Evolutionary conservation across 2,329 filamentous ascomycete genomes (phyloP).

Genomic region (Cordyceps tenuipes): DNA sequence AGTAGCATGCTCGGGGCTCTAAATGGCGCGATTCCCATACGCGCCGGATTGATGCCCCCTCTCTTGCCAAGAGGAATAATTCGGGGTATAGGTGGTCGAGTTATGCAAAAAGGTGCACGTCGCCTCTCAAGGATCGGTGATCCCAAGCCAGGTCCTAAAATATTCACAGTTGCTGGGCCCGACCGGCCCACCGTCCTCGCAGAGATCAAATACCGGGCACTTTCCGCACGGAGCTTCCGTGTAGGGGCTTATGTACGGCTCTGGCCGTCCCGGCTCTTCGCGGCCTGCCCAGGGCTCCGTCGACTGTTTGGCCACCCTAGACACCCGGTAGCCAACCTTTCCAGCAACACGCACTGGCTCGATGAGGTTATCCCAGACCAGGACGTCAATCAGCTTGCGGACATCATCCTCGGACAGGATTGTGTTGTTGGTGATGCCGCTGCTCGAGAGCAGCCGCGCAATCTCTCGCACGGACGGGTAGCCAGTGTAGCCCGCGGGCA

Average conservation of each 20-base stretch:
- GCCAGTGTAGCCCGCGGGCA: conserved; percentile 58
- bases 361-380: conserved; percentile 80
- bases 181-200: conserved; percentile 82
- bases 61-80: not conserved
- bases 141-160: conserved; percentile 72
- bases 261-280: conserved; percentile 30
- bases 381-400: conserved; percentile 75
- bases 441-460: conserved; percentile 61
- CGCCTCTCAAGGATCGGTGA: conserved; percentile 23
- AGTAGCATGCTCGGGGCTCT: too few relatives aligned
- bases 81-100: not conserved
- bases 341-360: conserved; percentile 51
- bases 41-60: not conserved
- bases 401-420: conserved; percentile 67
- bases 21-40: not conserved
- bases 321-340: conserved; percentile 44
- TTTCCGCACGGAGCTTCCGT: conserved; percentile 85
- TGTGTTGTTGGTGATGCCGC: conserved; percentile 63
- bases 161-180: conserved; percentile 88
- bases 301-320: conserved; percentile 39
- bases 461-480: conserved; percentile 80
- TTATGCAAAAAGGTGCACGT: not conserved
- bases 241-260: conserved; percentile 57
- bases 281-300: conserved; percentile 32
- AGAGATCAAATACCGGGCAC: conserved; percentile 90